Percentiles rank a stretch among this genome's conserved stretches.
Conservation (phyloP, 1,284 basidiomycete species). For the Cronartium quercuum region DNA sequence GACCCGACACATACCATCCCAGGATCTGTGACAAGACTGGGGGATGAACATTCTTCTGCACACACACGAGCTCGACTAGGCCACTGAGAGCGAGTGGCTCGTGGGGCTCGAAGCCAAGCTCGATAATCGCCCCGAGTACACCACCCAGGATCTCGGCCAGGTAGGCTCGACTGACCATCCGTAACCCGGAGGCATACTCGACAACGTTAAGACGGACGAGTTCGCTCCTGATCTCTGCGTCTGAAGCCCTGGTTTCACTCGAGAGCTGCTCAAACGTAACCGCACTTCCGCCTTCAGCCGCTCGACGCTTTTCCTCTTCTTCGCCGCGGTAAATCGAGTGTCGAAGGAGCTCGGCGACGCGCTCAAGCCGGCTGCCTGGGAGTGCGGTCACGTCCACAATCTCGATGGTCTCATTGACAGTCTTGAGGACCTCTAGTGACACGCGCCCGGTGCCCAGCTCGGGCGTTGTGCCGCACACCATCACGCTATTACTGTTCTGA, state of each 20-base stretch:
- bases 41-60: slow-evolving; percentile 6
- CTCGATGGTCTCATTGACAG: slow-evolving; percentile 33
- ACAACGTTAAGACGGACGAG: slow-evolving; percentile 12
- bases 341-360: slow-evolving; percentile 19
- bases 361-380: slow-evolving; percentile 20
- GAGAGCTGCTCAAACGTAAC: slow-evolving; percentile 13
- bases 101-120: slow-evolving; percentile 14
- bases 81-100: slow-evolving; percentile 12
- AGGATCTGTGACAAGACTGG: slow-evolving; percentile 18
- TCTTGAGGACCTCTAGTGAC: slow-evolving; percentile 19
- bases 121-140: slow-evolving; percentile 8
- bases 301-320: slow-evolving; percentile 6
- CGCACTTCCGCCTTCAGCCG: background rate
- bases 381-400: slow-evolving; percentile 10
- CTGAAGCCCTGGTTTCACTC: slow-evolving; percentile 15
- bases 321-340: slow-evolving; percentile 21
- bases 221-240: slow-evolving; percentile 9
- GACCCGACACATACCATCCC: background rate
- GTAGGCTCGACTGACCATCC: slow-evolving; percentile 27
- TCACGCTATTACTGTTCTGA: slow-evolving; percentile 35
- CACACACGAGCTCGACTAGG: slow-evolving; percentile 7
- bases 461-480: slow-evolving; percentile 19
- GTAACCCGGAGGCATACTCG: background rate
- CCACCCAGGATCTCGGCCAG: slow-evolving; percentile 14
- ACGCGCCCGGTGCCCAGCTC: background rate